Conservation (phyloP, 805 yeast species). For the Kazachstania taianensis region DNA sequence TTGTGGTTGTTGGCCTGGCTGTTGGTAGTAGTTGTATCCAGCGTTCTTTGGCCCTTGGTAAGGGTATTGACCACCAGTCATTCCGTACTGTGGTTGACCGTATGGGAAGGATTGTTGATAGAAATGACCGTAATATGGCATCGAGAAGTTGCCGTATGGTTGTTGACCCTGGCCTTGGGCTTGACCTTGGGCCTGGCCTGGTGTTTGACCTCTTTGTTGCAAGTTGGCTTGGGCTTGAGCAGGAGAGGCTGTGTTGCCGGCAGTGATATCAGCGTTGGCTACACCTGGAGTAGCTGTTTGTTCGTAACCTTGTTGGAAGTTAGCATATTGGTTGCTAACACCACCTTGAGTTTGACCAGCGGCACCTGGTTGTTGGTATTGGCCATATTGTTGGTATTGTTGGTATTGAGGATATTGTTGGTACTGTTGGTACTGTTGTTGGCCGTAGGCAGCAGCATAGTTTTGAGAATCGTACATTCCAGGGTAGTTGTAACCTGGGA, state of each 20-base stretch:
- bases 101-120: conserved; percentile 31
- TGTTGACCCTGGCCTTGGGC: conserved; percentile 20
- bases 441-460: conserved; percentile 17
- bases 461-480: conserved; percentile 30
- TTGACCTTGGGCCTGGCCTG: conserved; percentile 8
- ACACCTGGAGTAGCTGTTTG: conserved; percentile 19
- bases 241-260: conserved; percentile 15
- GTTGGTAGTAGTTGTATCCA: conserved; percentile 16
- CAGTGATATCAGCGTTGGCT: conserved; percentile 13
- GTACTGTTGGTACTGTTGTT: conserved; percentile 22
- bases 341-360: conserved; percentile 6
- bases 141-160: conserved; percentile 26
- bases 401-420: conserved; percentile 4
- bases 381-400: conserved; percentile 3
- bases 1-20: conserved; percentile 16
- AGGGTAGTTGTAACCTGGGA: conserved; percentile 30
- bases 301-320: conserved; percentile 19
- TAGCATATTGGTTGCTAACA: conserved; percentile 10
- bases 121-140: conserved; percentile 29
- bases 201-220: no score
- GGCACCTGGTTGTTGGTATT: neutral
- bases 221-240: conserved; percentile 14
- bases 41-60: conserved; percentile 15
- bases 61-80: conserved; percentile 7
- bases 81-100: conserved; percentile 30